Evolutionary conservation across 1,139 yeast species (phyloP), one percentile per base, ranked within the genome.

Genomic region (Yueomyces sp.): DNA sequence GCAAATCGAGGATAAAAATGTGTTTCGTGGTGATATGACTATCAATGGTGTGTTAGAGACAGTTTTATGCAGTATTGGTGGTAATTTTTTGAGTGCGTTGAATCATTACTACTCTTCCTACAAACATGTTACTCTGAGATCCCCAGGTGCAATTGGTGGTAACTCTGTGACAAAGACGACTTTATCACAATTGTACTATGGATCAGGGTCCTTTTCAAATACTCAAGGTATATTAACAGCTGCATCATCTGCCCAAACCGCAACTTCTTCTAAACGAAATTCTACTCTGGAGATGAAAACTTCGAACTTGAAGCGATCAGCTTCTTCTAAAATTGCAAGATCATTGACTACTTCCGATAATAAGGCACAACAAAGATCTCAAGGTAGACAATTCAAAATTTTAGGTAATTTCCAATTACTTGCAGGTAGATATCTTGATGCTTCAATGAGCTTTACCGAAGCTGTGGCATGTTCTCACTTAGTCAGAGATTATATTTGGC

Each of bases 401-500:
- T 64, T 79, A 55, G 98, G 87, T 0, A 81, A 81, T 49, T 75
- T 89, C 52, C 80, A 75, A 55, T 65, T 91, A 9, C 62, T 91
- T 39, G 81, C 96, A 0, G 98, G 98, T 0, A 75, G 83, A 46
- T 71, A 81, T 42, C 60, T 69, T 11, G 85, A 79, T 46, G 94
- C 97, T 0, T 57, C 87, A 43, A 68, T 70, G 32, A 75, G 78
- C 46, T 82, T 87, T 50, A 72, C 79, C 9, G 96, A 87, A 37
- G 79, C 96, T 0, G 71, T 83, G 1, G 55, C 68, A 2, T 66
- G 72, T 35, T 63, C 87, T 43, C 76, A 76, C 47, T 69, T 75
- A 33, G 69, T 80, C 1, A 79, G 78, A 41, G 98, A 91, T 59
- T 74, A 75, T 54, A 65, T 91, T 26, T 91, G 98, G 98, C 69